These are phyloP conservation scores for Colletotrichum sp. DNA, from an alignment of 2,329 filamentous ascomycete genomes.

Conservation along the genomic window DNA sequence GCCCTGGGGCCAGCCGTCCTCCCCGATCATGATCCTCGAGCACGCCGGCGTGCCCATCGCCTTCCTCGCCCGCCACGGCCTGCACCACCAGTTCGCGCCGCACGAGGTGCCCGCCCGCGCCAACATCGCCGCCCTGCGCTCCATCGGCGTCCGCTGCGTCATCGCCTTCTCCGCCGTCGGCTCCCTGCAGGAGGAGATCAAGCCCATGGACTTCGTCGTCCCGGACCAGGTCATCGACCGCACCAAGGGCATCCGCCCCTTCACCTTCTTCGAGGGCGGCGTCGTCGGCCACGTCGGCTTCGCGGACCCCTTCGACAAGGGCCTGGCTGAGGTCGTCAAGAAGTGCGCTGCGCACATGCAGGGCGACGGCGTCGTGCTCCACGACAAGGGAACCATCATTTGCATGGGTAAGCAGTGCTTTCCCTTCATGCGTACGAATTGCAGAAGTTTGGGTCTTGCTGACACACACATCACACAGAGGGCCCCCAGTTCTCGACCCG, in stretches of 20 bases:
- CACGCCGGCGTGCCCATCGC: slow-evolving; percentile 84
- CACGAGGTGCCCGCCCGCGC: slow-evolving; percentile 95
- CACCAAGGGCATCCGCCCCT: slow-evolving; percentile 92
- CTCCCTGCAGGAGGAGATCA: slow-evolving; percentile 88
- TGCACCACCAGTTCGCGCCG: slow-evolving; percentile 86
- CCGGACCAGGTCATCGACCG: slow-evolving; percentile 97
- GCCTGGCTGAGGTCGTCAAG: slow-evolving; percentile 77
- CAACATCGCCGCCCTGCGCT: slow-evolving; percentile 97
- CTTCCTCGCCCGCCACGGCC: slow-evolving; percentile 92
- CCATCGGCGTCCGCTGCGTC: slow-evolving; percentile 86
- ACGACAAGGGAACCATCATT: slow-evolving; percentile 83
- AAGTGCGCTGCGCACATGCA: slow-evolving; percentile 77
- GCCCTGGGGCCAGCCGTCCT: slow-evolving; percentile 84
- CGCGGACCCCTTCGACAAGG: slow-evolving; percentile 89
- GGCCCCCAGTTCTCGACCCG: slow-evolving; percentile 98
- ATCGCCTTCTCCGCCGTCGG: slow-evolving; percentile 97
- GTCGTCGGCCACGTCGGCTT: slow-evolving; percentile 95
- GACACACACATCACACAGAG: slow-evolving; percentile 56
- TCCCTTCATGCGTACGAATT: too few species aligned
- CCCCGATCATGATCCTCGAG: slow-evolving; percentile 84
- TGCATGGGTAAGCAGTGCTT: slow-evolving; percentile 81
- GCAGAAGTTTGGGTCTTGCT: background rate
- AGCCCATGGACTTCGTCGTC: slow-evolving; percentile 94
- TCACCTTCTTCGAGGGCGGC: slow-evolving; percentile 93
- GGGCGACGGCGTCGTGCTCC: slow-evolving; percentile 84